A percentile compares a stretch with the other conserved stretches of the same genome.
phyloP scores from a whole-genome alignment of 306 rosid species.

The Castanospermum australe region DNA sequence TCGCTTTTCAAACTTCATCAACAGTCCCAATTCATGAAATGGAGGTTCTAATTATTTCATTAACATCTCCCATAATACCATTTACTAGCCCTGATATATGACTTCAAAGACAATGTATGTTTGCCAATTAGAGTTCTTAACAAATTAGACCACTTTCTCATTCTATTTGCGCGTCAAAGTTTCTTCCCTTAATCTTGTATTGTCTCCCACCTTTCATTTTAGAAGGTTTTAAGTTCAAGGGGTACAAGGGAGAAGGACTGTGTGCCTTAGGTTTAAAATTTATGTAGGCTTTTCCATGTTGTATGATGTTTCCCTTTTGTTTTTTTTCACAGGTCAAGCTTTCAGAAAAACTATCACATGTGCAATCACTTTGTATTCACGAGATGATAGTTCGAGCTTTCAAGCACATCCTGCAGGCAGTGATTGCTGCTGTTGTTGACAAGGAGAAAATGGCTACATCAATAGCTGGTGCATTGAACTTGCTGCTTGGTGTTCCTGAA shows the following conservation, averaged over 20 bases:
- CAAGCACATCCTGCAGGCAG: slow-evolving; percentile 88
- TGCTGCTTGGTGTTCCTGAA: slow-evolving; percentile 75
- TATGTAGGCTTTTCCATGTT: not conserved
- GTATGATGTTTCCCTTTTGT: slow-evolving; percentile 7
- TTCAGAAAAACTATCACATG: slow-evolving; percentile 82
- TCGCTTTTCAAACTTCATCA: slow-evolving; percentile 5
- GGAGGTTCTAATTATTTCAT: not conserved
- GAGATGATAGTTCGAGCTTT: slow-evolving; percentile 92
- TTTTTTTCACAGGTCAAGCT: slow-evolving; percentile 75
- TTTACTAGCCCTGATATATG: not conserved
- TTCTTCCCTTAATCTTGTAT: not conserved
- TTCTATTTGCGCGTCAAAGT: slow-evolving; percentile 1
- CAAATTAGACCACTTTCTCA: not conserved
- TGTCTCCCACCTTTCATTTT: slow-evolving; percentile 7
- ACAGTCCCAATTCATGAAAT: not conserved
- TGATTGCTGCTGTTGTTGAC: slow-evolving; percentile 62
- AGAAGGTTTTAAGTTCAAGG: not conserved
- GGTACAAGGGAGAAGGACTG: not conserved
- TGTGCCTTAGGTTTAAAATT: not conserved
- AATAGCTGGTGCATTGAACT: slow-evolving; percentile 66
- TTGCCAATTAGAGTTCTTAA: not conserved
- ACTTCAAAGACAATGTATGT: not conserved
- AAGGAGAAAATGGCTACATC: slow-evolving; percentile 63
- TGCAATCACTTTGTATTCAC: slow-evolving; percentile 83
- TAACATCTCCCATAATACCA: not conserved